Base-by-base conservation (phyloP, 139 green algal species). In the Chlorokybus atmophyticus region DNA sequence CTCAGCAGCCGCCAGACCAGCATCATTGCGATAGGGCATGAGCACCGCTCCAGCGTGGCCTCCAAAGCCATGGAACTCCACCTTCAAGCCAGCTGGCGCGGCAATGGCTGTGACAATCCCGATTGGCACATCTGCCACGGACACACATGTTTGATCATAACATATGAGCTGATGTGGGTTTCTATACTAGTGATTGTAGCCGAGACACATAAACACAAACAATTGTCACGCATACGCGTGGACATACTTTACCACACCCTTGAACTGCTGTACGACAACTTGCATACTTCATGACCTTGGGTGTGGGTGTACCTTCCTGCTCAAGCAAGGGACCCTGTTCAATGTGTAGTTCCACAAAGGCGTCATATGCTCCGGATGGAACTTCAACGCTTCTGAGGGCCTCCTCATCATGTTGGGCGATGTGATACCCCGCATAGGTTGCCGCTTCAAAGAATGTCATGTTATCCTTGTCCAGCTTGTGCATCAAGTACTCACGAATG, bases 261-360 rank as follows among this genome's bases (percentile, higher is more conserved):
- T n/a, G n/a, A n/a, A n/a, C n/a, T n/a, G n/a, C n/a, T n/a, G n/a
- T n/a, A n/a, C n/a, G n/a, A n/a, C n/a, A n/a, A n/a, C n/a, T n/a
- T n/a, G n/a, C n/a, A n/a, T n/a, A n/a, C n/a, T n/a, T n/a, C n/a
- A n/a, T n/a, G n/a, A n/a, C n/a, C n/a, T n/a, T n/a, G n/a, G n/a
- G n/a, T n/a, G n/a, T n/a, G n/a, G n/a, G n/a, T n/a, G n/a, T 29
- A 68, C 60, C 62, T 70, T 70, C 40, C 0, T 42, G 29, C 76
- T 96, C 88, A 40, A 96, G 68, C 29, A 76, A 6, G 1, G 87
- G 85, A 0, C 81, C 89, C 75, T 96, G 88, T 73, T 97, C 89
- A 19, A 97, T 97, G 75, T 97, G 89, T 40, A 97, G 83, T 76
- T 97, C 89, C 50, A 97, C 78, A 76, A 97, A 97, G 17, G 71